phyloP scores from a whole-genome alignment of 345 rosid genomes.

The Euphorbia lathyris region DNA sequence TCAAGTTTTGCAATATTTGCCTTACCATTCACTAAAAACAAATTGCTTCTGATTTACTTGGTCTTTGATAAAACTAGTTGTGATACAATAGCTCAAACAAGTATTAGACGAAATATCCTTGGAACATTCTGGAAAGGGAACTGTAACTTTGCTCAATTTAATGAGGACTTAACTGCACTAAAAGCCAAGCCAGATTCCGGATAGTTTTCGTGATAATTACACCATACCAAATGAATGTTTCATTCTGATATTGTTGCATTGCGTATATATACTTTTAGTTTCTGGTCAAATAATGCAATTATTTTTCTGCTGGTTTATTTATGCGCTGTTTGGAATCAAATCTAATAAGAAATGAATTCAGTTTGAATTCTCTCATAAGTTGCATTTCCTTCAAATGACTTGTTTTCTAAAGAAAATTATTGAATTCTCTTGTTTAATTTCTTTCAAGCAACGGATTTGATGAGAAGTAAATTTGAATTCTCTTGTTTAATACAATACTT shows the following conservation, averaged over 20 bases:
- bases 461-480: too few relatives aligned
- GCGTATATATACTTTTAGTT: too few relatives aligned
- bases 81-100: background rate
- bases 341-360: too few relatives aligned
- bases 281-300: background rate
- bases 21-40: too few relatives aligned
- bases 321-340: background rate
- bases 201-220: background rate
- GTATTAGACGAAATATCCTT: background rate
- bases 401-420: too few relatives aligned
- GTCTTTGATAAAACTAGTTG: too few relatives aligned
- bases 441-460: too few relatives aligned
- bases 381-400: too few relatives aligned
- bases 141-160: background rate
- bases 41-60: too few relatives aligned
- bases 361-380: too few relatives aligned
- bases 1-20: background rate
- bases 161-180: background rate
- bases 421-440: background rate
- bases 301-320: background rate
- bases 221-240: background rate
- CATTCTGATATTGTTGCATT: background rate
- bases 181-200: background rate
- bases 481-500: too few relatives aligned
- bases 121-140: background rate